Evolutionary conservation across 805 yeast genomes (phyloP).

Genomic region (Pichia membranifaciens): DNA sequence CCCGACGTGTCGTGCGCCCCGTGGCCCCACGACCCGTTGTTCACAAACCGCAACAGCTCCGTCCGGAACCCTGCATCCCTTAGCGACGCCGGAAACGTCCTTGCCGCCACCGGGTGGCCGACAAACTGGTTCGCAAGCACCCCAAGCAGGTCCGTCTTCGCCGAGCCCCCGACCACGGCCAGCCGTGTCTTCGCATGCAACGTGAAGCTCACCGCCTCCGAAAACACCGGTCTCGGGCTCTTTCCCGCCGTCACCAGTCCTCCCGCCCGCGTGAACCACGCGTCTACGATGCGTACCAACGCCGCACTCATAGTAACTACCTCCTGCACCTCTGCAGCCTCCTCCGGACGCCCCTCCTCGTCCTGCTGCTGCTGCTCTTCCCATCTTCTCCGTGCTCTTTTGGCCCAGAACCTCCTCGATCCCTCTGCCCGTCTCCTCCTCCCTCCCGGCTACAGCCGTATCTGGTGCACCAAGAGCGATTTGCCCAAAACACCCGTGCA

Average conservation of each 20-base stretch:
- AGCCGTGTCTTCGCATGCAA: conserved; percentile 38
- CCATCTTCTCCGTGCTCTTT: too few relatives aligned
- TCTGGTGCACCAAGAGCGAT: too few relatives aligned
- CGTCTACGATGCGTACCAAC: conserved; percentile 11
- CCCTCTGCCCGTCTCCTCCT: too few relatives aligned
- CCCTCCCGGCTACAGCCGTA: too few relatives aligned
- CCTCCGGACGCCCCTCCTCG: too few relatives aligned
- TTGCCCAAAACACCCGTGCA: too few relatives aligned
- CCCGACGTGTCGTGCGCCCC: conserved; percentile 36
- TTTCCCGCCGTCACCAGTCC: neutral
- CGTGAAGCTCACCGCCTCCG: conserved; percentile 36
- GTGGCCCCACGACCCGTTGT: conserved; percentile 31
- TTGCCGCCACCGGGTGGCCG: conserved; percentile 45
- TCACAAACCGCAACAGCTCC: conserved; percentile 35
- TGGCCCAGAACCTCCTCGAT: too few relatives aligned
- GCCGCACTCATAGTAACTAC: neutral
- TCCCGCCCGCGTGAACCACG: conserved; percentile 13
- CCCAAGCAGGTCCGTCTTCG: conserved; percentile 49
- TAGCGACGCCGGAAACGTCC: conserved; percentile 48
- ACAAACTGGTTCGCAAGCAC: conserved; percentile 51
- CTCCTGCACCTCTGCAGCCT: too few relatives aligned
- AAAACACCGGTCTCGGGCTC: conserved; percentile 27
- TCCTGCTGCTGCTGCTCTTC: too few relatives aligned
- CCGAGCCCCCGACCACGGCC: conserved; percentile 49
- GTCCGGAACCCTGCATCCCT: conserved; percentile 40